These are phyloP conservation scores for Chytriomyces sp. DNA, from an alignment of 192 early-diverging fungal species.

Conservation along the genomic window DNA sequence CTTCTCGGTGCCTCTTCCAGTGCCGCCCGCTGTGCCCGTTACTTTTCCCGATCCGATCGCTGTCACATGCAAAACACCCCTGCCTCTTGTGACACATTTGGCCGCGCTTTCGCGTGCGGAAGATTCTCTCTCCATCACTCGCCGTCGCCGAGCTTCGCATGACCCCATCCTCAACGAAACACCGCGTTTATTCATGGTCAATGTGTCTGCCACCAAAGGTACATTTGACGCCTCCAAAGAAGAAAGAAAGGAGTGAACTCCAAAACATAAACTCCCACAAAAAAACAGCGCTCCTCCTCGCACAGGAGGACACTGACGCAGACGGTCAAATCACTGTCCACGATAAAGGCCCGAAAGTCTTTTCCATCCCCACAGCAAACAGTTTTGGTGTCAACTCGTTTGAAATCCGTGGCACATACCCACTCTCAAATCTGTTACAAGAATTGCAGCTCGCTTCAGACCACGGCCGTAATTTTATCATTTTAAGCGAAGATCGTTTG, in stretches of 20 bases:
- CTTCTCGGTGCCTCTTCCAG: too few species aligned
- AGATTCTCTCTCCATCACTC: neutral
- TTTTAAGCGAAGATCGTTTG: conserved; percentile 86
- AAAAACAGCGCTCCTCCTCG: conserved; percentile 62
- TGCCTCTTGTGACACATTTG: too few species aligned
- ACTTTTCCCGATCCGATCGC: too few species aligned
- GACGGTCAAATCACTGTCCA: conserved; percentile 94
- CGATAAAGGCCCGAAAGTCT: conserved; percentile 88
- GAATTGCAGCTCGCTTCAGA: conserved; percentile 92
- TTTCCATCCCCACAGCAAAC: conserved; percentile 82
- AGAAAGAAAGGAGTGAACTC: neutral
- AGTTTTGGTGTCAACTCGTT: conserved; percentile 86
- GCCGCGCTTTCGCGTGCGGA: too few species aligned
- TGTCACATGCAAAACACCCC: too few species aligned
- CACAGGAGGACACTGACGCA: conserved; percentile 94
- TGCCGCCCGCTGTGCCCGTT: too few species aligned
- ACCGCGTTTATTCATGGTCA: conserved; percentile 80
- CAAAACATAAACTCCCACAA: too few species aligned
- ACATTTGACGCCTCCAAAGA: conserved; percentile 18
- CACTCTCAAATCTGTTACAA: conserved; percentile 92
- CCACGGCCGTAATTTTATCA: conserved; percentile 83
- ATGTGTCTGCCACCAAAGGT: conserved; percentile 83
- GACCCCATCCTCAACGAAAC: conserved; percentile 47
- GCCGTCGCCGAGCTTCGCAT: conserved; percentile 50
- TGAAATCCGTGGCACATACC: conserved; percentile 93